These are phyloP conservation scores for Trichoderma endophyticum DNA, from an alignment of 2,329 filamentous ascomycete species.

Conservation along the genomic window DNA sequence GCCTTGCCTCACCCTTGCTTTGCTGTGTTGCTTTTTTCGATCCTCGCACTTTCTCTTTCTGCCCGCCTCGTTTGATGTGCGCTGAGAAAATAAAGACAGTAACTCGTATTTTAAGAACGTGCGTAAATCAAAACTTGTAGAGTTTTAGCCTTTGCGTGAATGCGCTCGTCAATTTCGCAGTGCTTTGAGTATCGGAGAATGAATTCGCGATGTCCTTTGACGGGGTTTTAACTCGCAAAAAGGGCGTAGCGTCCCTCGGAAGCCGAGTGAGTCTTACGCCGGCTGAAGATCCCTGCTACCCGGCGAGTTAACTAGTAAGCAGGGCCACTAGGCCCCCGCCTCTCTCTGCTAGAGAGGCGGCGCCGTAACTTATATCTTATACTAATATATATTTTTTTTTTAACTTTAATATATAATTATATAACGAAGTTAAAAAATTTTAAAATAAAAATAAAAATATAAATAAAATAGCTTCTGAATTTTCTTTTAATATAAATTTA, in stretches of 20 bases:
- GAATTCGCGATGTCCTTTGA: background rate
- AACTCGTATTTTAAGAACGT: background rate
- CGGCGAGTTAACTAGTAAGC: too few species aligned
- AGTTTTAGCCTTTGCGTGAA: background rate
- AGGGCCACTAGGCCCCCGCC: too few species aligned
- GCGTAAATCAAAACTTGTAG: background rate
- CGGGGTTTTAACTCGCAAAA: background rate
- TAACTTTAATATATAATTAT: too few species aligned
- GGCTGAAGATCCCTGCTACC: background rate
- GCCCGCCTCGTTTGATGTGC: background rate
- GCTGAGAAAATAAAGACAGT: background rate
- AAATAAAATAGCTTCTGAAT: too few species aligned
- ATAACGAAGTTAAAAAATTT: too few species aligned
- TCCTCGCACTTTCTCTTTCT: background rate
- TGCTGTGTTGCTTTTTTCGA: background rate
- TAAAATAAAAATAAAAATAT: too few species aligned
- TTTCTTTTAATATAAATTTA: too few species aligned
- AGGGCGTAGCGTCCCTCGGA: background rate
- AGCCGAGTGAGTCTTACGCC: constrained; percentile 11
- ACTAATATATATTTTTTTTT: too few species aligned
- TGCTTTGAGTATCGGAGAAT: background rate
- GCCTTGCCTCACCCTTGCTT: background rate
- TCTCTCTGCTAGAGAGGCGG: too few species aligned
- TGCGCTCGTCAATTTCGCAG: background rate
- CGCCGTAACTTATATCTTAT: too few species aligned